Conservation (phyloP, 257 asterid genomes). For the Gentiana macrophylla region DNA sequence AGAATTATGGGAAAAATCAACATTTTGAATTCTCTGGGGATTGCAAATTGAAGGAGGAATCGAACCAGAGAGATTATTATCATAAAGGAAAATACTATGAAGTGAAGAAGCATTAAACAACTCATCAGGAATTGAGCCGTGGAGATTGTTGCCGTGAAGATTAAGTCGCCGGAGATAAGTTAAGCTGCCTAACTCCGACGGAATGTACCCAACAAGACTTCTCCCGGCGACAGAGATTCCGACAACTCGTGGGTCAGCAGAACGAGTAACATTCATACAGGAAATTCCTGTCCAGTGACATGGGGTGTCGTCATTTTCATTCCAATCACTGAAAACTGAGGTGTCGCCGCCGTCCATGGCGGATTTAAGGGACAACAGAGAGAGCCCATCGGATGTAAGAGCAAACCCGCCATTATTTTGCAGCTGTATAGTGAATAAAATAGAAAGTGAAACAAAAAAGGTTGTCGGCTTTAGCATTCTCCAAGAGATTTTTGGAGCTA, state of each 20-base stretch:
- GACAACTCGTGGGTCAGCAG: conserved; percentile 60
- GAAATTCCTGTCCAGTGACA: conserved; percentile 87
- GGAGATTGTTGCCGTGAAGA: conserved; percentile 62
- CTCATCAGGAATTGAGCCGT: conserved; percentile 80
- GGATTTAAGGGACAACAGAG: conserved; percentile 65
- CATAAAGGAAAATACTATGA: conserved; percentile 74
- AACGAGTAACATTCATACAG: conserved; percentile 62
- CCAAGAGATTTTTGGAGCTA: not conserved
- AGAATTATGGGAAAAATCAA: conserved; percentile 68
- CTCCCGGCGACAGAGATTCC: conserved; percentile 53
- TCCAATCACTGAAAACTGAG: conserved; percentile 59
- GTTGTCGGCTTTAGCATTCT: conserved; percentile 21
- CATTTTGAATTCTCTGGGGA: conserved; percentile 68
- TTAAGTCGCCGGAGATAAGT: conserved; percentile 79
- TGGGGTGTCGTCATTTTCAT: conserved; percentile 63
- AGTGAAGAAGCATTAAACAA: conserved; percentile 76
- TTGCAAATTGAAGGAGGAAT: conserved; percentile 64
- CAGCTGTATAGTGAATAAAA: conserved; percentile 18
- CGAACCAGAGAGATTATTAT: conserved; percentile 69
- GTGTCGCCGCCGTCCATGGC: conserved; percentile 47
- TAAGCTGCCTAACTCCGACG: conserved; percentile 81
- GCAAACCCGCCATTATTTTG: conserved; percentile 15
- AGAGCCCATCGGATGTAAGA: conserved; percentile 59
- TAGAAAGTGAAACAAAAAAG: conserved; percentile 9
- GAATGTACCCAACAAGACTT: conserved; percentile 74